These are phyloP conservation scores for Exophiala viscosa DNA, from an alignment of 2,329 filamentous ascomycete genomes.

Conservation along the genomic window DNA sequence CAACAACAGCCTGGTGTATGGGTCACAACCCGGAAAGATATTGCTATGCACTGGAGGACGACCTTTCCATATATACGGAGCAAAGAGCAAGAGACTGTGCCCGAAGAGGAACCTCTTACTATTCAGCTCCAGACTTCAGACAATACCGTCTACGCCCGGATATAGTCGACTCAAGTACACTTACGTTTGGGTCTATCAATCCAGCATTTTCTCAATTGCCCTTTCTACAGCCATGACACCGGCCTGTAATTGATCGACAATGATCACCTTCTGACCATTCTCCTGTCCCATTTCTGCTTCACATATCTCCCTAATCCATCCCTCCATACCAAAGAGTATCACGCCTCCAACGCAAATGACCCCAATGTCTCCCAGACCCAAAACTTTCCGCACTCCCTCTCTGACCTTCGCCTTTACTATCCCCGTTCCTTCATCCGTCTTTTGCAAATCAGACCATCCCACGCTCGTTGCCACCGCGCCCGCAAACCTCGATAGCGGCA, in stretches of 20 bases:
- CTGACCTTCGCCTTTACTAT: constrained; percentile 2
- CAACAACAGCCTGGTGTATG: constrained; percentile 45
- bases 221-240: not conserved
- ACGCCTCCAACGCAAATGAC: constrained; percentile 9
- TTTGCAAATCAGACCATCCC: not conserved
- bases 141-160: constrained; percentile 1
- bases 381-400: not conserved
- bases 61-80: constrained; percentile 38
- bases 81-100: not conserved
- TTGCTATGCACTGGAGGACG: constrained; percentile 40
- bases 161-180: not conserved
- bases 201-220: not conserved
- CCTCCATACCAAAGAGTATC: constrained; percentile 6
- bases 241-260: constrained; percentile 6
- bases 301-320: not conserved
- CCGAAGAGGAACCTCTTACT: not conserved
- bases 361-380: not conserved
- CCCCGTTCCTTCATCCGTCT: not conserved
- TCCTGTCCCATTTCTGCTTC: constrained; percentile 3
- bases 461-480: constrained; percentile 4
- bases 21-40: constrained; percentile 43
- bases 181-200: not conserved
- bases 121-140: not conserved
- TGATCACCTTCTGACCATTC: not conserved
- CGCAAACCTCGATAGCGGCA: not conserved